Evolutionary conservation across 768 basidiomycete species (phyloP).

Genomic region (Harrya chromipes): DNA sequence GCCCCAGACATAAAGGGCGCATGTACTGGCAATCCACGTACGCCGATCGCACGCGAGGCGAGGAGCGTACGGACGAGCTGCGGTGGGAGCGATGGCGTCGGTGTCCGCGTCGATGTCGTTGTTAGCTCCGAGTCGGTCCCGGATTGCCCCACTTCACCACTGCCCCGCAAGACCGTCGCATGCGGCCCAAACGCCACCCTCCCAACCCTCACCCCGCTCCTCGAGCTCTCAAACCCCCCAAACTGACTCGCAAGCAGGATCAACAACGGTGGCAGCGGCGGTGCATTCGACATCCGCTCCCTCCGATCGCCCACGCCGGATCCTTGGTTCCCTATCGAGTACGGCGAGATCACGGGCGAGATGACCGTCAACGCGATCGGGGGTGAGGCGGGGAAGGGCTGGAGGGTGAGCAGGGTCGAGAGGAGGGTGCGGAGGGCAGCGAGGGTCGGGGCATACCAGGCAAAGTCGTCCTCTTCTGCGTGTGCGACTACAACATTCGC

Average conservation of each 20-base stretch:
- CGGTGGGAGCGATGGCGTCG: constrained; percentile 34
- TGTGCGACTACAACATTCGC: background rate
- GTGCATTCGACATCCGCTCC: constrained; percentile 28
- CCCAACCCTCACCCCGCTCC: constrained; percentile 19
- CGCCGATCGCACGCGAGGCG: constrained; percentile 17
- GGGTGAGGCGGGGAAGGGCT: constrained; percentile 27
- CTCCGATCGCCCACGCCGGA: constrained; percentile 3
- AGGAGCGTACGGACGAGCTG: constrained; percentile 28
- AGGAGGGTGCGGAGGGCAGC: constrained; percentile 32
- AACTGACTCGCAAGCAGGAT: constrained; percentile 22
- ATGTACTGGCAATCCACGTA: constrained; percentile 16
- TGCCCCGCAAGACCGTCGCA: background rate
- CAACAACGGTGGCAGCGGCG: constrained; percentile 32
- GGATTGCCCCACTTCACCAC: background rate
- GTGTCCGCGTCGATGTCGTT: background rate
- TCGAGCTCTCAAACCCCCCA: constrained; percentile 16
- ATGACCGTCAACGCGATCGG: constrained; percentile 20
- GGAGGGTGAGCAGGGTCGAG: constrained; percentile 32
- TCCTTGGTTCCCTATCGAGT: constrained; percentile 6
- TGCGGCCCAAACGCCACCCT: constrained; percentile 22
- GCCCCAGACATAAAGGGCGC: constrained; percentile 13
- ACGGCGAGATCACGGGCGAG: constrained; percentile 8
- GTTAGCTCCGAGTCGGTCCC: background rate
- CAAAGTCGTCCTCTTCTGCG: background rate
- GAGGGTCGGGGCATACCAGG: constrained; percentile 2